phyloP scores from a whole-genome alignment of 2,329 filamentous ascomycete genomes.

The Elsinoe australis region DNA sequence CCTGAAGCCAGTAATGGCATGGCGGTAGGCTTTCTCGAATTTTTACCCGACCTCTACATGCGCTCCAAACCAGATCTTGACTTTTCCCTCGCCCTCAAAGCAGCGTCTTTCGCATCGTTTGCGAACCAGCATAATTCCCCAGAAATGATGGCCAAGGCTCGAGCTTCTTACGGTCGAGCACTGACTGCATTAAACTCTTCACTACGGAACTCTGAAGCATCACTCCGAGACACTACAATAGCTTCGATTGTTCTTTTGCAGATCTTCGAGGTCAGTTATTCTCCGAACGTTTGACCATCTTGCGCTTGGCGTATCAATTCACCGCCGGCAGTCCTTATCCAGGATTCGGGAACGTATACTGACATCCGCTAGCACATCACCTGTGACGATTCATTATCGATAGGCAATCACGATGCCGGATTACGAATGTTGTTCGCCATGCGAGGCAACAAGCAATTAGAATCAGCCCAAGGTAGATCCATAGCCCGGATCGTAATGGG shows the following conservation, averaged over 20 bases:
- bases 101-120: constrained; percentile 12
- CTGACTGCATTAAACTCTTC: constrained; percentile 12
- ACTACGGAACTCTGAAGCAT: constrained; percentile 4
- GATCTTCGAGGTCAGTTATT: constrained; percentile 11
- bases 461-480: constrained; percentile 12
- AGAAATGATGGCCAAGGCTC: constrained; percentile 16
- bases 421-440: constrained; percentile 15
- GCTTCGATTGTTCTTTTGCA: constrained; percentile 15
- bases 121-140: constrained; percentile 16
- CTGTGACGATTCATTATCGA: constrained; percentile 16
- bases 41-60: constrained; percentile 7
- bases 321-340: no score
- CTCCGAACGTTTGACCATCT: not conserved
- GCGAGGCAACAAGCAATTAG: constrained; percentile 15
- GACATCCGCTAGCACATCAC: constrained; percentile 10
- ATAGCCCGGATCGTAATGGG: constrained; percentile 17
- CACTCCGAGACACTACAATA: constrained; percentile 13
- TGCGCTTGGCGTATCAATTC: no score
- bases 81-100: constrained; percentile 11
- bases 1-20: constrained; percentile 6
- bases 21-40: constrained; percentile 13
- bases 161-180: constrained; percentile 6
- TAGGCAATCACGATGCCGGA: constrained; percentile 16
- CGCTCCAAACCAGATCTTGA: constrained; percentile 7
- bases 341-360: no score